phyloP scores from a whole-genome alignment of 768 basidiomycete genomes.

The Collybia nuda region DNA sequence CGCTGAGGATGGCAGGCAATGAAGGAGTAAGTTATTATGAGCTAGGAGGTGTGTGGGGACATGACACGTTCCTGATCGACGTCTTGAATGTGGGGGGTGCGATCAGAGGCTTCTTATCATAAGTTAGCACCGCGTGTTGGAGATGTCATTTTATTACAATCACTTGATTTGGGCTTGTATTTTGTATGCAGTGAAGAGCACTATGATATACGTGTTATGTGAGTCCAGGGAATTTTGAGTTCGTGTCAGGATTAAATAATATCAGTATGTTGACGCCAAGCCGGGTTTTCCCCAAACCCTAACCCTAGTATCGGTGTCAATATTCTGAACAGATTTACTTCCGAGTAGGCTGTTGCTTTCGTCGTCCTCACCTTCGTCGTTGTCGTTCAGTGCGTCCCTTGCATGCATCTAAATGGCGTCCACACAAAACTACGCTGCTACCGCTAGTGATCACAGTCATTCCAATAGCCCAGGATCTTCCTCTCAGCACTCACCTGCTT shows the following conservation, averaged over 20 bases:
- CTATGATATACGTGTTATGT: no score
- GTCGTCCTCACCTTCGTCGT: slow-evolving; percentile 1
- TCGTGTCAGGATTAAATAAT: not conserved
- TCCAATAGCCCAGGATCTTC: not conserved
- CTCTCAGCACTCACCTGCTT: not conserved
- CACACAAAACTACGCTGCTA: not conserved
- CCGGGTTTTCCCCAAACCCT: slow-evolving; percentile 3
- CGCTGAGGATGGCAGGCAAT: slow-evolving; percentile 89
- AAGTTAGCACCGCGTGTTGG: not conserved
- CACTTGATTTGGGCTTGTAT: no score
- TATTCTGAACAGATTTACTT: not conserved
- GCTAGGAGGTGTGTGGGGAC: slow-evolving; percentile 98
- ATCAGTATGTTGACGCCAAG: not conserved
- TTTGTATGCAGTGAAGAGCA: not conserved
- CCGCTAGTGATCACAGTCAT: not conserved
- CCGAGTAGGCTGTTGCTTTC: not conserved
- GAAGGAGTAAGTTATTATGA: slow-evolving; percentile 92
- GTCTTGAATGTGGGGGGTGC: slow-evolving; percentile 89
- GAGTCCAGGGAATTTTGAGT: no score
- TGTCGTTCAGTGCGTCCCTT: not conserved
- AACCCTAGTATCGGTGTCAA: slow-evolving; percentile 5
- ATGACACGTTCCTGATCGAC: slow-evolving; percentile 96
- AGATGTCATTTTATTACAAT: no score
- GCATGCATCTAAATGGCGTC: slow-evolving; percentile 1
- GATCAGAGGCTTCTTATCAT: slow-evolving; percentile 84